Evolutionary conservation across 345 rosid species (phyloP).

Genomic region (Pelargonium nanum): DNA sequence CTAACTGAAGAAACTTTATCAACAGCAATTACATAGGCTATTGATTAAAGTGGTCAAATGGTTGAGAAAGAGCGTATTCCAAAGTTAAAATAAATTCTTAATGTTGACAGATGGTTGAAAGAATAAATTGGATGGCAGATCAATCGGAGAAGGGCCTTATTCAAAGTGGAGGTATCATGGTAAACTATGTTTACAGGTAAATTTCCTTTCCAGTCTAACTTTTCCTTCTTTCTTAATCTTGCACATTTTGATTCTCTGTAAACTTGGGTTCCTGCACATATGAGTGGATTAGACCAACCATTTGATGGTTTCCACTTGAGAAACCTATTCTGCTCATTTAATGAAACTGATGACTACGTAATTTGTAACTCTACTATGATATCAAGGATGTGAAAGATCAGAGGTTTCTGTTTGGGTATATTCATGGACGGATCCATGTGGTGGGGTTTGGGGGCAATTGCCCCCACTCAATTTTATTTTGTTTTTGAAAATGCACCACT

Average conservation of each 20-base stretch:
- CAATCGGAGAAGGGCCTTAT: constrained; percentile 53
- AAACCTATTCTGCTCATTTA: background rate
- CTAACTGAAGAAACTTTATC: background rate
- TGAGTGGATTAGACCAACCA: background rate
- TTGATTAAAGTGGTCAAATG: background rate
- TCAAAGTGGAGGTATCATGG: constrained; percentile 87
- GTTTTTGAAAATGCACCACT: too few species aligned
- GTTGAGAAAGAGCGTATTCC: background rate
- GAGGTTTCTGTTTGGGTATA: too few species aligned
- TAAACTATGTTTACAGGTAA: constrained; percentile 83
- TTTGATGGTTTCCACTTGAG: background rate
- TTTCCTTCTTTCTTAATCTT: background rate
- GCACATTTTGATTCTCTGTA: background rate
- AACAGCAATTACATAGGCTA: background rate
- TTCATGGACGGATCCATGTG: too few species aligned
- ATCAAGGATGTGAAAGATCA: background rate
- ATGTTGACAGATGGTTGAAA: constrained; percentile 65
- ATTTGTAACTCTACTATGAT: background rate
- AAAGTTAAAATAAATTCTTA: background rate
- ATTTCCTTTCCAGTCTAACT: background rate
- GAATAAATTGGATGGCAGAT: constrained; percentile 97
- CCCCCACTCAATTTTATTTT: too few species aligned
- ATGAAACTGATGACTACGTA: background rate
- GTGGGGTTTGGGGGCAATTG: too few species aligned
- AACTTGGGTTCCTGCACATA: background rate